phyloP scores from a whole-genome alignment of 2,329 filamentous ascomycete genomes.

The Cladosporium sp. region DNA sequence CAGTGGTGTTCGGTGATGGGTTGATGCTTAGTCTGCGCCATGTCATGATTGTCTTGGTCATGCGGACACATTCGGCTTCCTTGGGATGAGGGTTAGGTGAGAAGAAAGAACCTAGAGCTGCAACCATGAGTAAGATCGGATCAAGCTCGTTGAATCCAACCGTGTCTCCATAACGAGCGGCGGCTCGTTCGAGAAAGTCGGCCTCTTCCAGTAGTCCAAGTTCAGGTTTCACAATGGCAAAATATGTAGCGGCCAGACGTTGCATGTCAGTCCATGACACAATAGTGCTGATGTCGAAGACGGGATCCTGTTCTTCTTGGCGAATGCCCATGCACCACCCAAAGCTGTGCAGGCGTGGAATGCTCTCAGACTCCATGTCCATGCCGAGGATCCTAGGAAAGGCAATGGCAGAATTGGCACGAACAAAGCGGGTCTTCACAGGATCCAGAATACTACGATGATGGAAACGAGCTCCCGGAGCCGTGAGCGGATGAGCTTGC shows the following conservation, averaged over 20 bases:
- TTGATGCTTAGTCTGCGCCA: slow-evolving; percentile 24
- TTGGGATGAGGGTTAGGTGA: slow-evolving; percentile 39
- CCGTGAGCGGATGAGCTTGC: slow-evolving; percentile 31
- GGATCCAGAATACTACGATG: slow-evolving; percentile 34
- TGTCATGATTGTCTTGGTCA: slow-evolving; percentile 41
- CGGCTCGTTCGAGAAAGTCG: slow-evolving; percentile 28
- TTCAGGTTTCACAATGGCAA: slow-evolving; percentile 49
- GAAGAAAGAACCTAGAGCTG: slow-evolving; percentile 52
- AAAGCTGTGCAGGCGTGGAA: slow-evolving; percentile 52
- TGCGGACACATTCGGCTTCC: slow-evolving; percentile 46
- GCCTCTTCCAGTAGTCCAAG: slow-evolving; percentile 47
- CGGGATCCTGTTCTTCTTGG: slow-evolving; percentile 23
- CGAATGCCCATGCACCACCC: slow-evolving; percentile 47
- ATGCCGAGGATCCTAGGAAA: slow-evolving; percentile 53
- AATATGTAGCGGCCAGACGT: slow-evolving; percentile 41
- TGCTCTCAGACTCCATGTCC: slow-evolving; percentile 50
- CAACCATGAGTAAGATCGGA: slow-evolving; percentile 51
- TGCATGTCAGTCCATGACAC: slow-evolving; percentile 29
- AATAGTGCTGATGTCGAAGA: slow-evolving; percentile 25
- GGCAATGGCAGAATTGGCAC: slow-evolving; percentile 44
- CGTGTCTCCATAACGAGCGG: slow-evolving; percentile 24
- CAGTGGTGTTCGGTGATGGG: slow-evolving; percentile 36
- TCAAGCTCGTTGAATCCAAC: slow-evolving; percentile 38
- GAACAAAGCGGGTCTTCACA: slow-evolving; percentile 32
- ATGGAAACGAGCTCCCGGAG: slow-evolving; percentile 32